Evolutionary conservation across 208 protist genomes (phyloP).

Genomic region (Crithidia bombi): DNA sequence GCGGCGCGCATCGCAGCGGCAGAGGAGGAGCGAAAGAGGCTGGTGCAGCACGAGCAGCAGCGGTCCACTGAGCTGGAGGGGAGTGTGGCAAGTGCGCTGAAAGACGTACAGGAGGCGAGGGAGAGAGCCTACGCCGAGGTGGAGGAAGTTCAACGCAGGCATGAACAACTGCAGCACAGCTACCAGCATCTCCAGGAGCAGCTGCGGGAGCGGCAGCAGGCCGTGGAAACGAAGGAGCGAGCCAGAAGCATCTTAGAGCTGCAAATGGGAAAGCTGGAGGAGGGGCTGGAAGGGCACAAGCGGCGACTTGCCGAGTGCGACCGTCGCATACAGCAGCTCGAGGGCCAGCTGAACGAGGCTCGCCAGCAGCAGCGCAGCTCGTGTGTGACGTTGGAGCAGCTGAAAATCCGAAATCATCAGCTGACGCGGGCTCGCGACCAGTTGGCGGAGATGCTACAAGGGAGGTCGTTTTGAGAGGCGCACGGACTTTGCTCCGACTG

Average conservation of each 20-base stretch:
- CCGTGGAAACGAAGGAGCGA: slow-evolving; percentile 31
- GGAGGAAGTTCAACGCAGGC: slow-evolving; percentile 36
- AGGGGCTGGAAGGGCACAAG: slow-evolving; percentile 65
- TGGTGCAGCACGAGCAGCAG: slow-evolving; percentile 28
- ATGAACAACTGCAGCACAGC: slow-evolving; percentile 33
- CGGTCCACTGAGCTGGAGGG: slow-evolving; percentile 29
- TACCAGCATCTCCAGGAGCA: slow-evolving; percentile 32
- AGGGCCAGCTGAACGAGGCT: slow-evolving; percentile 49
- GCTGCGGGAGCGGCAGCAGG: slow-evolving; percentile 29
- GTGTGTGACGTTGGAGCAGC: slow-evolving; percentile 55
- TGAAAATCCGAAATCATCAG: slow-evolving; percentile 60
- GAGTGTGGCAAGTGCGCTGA: slow-evolving; percentile 36
- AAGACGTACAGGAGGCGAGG: slow-evolving; percentile 35
- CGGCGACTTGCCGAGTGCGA: slow-evolving; percentile 50
- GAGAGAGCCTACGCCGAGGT: slow-evolving; percentile 38
- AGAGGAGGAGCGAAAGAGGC: slow-evolving; percentile 28
- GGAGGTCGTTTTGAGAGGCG: slow-evolving; percentile 12
- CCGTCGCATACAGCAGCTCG: slow-evolving; percentile 43
- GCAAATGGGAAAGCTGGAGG: slow-evolving; percentile 49
- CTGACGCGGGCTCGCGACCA: slow-evolving; percentile 48
- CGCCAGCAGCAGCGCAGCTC: slow-evolving; percentile 44
- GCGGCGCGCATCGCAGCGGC: slow-evolving; percentile 16
- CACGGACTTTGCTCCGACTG: too few relatives aligned
- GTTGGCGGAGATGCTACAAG: slow-evolving; percentile 45
- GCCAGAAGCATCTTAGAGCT: slow-evolving; percentile 41